Evolutionary conservation across 345 rosid species (phyloP).

Genomic region (Eutrema yunnanense): DNA sequence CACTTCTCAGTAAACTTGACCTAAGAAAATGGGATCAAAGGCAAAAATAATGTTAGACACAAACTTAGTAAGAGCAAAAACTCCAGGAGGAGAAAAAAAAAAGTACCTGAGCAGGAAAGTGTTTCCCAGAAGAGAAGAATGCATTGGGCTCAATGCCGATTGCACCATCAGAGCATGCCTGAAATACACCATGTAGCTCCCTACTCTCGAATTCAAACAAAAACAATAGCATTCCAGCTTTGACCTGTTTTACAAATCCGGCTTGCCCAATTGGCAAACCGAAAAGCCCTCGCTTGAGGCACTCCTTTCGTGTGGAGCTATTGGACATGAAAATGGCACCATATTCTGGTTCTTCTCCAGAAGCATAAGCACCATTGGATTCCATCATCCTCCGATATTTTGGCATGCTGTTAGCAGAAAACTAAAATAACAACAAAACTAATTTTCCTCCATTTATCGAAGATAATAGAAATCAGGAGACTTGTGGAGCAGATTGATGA

Average conservation of each 20-base stretch:
- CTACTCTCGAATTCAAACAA: conserved; percentile 60
- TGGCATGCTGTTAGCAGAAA: conserved; percentile 32
- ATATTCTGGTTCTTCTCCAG: conserved; percentile 39
- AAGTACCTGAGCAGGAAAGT: conserved; percentile 71
- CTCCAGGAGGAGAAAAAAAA: background rate
- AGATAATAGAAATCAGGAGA: background rate
- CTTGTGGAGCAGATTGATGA: background rate
- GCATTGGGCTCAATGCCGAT: conserved; percentile 57
- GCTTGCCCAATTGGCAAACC: conserved; percentile 49
- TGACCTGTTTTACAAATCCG: conserved; percentile 50
- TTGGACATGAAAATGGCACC: conserved; percentile 81
- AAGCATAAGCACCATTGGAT: conserved; percentile 19
- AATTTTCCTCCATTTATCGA: background rate
- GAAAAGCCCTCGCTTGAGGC: conserved; percentile 40
- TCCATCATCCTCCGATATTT: conserved; percentile 15
- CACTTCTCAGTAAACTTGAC: conserved; percentile 46
- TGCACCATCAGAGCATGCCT: conserved; percentile 51
- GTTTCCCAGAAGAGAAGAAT: conserved; percentile 48
- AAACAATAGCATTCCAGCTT: conserved; percentile 68
- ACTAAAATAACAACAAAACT: conserved; percentile 20
- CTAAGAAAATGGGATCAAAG: conserved; percentile 20
- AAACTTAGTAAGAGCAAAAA: background rate
- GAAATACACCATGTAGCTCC: conserved; percentile 63
- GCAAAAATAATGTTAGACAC: background rate
- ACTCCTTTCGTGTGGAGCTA: conserved; percentile 39